A percentile compares a stretch with the other conserved stretches of the same genome.
phyloP scores from a whole-genome alignment of 352 stramenopile genomes.

The Pythium pectinolyticum region DNA sequence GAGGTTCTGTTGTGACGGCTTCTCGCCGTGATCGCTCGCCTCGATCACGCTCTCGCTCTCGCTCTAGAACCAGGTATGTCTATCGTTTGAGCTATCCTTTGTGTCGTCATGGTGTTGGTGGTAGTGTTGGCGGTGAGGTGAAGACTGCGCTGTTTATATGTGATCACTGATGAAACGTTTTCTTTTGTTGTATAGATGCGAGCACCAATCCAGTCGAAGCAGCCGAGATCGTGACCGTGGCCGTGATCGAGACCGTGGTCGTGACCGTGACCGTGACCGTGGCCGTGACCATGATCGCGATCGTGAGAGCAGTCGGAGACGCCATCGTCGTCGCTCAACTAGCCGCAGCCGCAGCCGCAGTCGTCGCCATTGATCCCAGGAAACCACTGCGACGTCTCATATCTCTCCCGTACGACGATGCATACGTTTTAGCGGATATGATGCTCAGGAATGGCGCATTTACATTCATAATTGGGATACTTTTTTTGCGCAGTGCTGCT shows the following conservation, averaged over 20 bases:
- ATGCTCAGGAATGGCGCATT: constrained; percentile 3
- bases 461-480: constrained; percentile 19
- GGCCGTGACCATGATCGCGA: constrained; percentile 35
- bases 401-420: constrained; percentile 7
- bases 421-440: neutral
- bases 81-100: neutral
- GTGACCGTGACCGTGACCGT: no score
- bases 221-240: constrained; percentile 12
- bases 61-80: constrained; percentile 17
- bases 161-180: no score
- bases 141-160: no score
- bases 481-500: constrained; percentile 16
- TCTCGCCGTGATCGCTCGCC: constrained; percentile 27
- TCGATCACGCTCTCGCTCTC: constrained; percentile 32
- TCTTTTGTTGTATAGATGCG: constrained; percentile 21
- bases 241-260: no score
- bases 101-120: neutral
- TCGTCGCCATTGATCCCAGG: constrained; percentile 33
- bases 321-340: constrained; percentile 31
- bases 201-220: constrained; percentile 23
- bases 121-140: no score
- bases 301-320: constrained; percentile 31
- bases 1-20: neutral
- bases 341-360: constrained; percentile 49
- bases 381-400: neutral